phyloP scores from a whole-genome alignment of 495 filamentous ascomycete species.

The Cetradonia linearis region DNA sequence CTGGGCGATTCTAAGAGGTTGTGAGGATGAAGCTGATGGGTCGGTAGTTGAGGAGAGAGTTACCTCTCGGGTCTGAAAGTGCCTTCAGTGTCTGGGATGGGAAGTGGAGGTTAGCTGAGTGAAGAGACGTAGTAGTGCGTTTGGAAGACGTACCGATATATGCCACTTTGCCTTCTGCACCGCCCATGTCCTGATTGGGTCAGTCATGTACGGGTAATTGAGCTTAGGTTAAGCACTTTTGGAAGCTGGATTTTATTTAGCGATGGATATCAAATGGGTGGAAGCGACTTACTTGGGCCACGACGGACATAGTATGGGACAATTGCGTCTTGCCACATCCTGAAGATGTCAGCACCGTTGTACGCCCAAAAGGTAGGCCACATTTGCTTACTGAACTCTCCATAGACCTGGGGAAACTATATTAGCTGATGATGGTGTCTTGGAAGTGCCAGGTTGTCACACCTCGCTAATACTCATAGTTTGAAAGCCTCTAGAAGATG shows the following conservation, averaged over 20 bases:
- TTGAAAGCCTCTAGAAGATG: conserved; percentile 53
- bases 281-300: conserved; percentile 40
- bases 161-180: conserved; percentile 68
- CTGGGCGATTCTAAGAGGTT: conserved; percentile 46
- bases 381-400: conserved; percentile 51
- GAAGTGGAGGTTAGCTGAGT: neutral
- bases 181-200: conserved; percentile 50
- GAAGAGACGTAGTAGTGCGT: conserved; percentile 4
- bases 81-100: conserved; percentile 57
- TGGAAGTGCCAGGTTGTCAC: conserved; percentile 20
- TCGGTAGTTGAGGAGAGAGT: neutral
- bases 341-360: conserved; percentile 12
- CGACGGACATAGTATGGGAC: conserved; percentile 58
- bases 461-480: conserved; percentile 73
- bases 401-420: conserved; percentile 34
- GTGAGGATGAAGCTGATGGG: neutral
- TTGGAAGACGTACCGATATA: conserved; percentile 49
- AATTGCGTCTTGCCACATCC: conserved; percentile 67
- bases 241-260: conserved; percentile 30
- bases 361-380: neutral
- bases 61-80: conserved; percentile 63
- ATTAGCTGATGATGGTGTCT: neutral
- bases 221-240: conserved; percentile 23
- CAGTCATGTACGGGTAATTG: neutral
- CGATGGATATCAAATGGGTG: neutral